A percentile compares a stretch with the other conserved stretches of the same genome.
phyloP scores from a whole-genome alignment of 1,284 basidiomycete genomes.

The Leccinum subrobustum region DNA sequence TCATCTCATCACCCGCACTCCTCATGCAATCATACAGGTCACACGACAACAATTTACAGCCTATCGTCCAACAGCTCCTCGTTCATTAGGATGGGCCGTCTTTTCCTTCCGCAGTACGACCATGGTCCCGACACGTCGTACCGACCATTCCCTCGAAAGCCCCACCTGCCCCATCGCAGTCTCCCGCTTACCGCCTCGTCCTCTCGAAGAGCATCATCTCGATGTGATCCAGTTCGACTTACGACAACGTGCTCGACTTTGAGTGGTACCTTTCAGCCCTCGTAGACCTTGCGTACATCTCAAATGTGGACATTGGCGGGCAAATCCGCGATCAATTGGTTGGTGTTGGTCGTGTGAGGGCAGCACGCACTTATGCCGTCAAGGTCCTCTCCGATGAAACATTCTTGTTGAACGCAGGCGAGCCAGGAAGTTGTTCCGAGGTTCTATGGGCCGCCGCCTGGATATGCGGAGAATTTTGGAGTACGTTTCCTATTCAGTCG shows the following conservation, averaged over 20 bases:
- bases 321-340: conserved; percentile 82
- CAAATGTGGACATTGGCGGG: conserved; percentile 71
- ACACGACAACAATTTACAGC: conserved; percentile 80
- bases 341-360: conserved; percentile 82
- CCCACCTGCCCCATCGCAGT: conserved; percentile 54
- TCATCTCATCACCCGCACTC: not conserved
- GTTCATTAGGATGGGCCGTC: conserved; percentile 57
- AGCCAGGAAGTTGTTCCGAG: conserved; percentile 71
- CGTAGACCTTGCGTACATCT: conserved; percentile 85
- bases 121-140: conserved; percentile 51
- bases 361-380: conserved; percentile 67
- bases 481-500: conserved; percentile 39
- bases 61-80: conserved; percentile 85
- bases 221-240: conserved; percentile 81
- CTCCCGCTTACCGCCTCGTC: conserved; percentile 80
- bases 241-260: conserved; percentile 88
- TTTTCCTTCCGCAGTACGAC: conserved; percentile 60
- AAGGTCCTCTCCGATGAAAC: conserved; percentile 72
- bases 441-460: conserved; percentile 91
- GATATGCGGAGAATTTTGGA: conserved; percentile 94
- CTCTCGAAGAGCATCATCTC: conserved; percentile 80
- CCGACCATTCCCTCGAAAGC: conserved; percentile 41
- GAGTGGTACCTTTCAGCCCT: conserved; percentile 97
- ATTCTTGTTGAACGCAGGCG: conserved; percentile 59
- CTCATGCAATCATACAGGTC: conserved; percentile 48